A percentile compares a stretch with the other conserved stretches of the same genome.
These are phyloP conservation scores for Polyplosphaeria fusca DNA, from an alignment of 495 filamentous ascomycete species.

Conservation along the genomic window DNA sequence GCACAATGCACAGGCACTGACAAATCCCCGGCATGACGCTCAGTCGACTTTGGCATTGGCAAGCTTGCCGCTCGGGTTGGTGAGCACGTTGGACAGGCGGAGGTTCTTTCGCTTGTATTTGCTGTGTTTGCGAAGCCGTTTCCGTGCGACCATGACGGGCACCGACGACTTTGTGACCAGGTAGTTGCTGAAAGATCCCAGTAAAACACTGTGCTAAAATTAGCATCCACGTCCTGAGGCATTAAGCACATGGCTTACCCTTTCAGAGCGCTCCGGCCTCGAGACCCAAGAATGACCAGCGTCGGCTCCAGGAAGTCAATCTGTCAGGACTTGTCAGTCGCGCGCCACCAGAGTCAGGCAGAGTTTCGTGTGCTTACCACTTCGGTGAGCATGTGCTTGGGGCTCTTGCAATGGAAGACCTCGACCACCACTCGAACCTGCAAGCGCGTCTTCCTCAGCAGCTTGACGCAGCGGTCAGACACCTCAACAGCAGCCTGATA, in stretches of 20 bases:
- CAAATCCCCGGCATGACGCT: conserved; percentile 17
- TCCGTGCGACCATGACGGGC: conserved; percentile 56
- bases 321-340: conserved; percentile 42
- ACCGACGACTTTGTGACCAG: conserved; percentile 92
- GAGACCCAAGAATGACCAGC: conserved; percentile 86
- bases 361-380: conserved; percentile 37
- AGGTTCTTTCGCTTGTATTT: conserved; percentile 39
- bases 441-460: conserved; percentile 83
- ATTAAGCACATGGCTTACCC: conserved; percentile 55
- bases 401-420: conserved; percentile 96
- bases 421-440: conserved; percentile 91
- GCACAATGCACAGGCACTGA: conserved; percentile 4
- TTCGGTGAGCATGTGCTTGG: conserved; percentile 53
- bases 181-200: conserved; percentile 96
- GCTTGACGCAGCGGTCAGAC: conserved; percentile 71
- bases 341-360: conserved; percentile 1
- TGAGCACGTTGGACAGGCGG: conserved; percentile 34
- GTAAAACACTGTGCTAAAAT: conserved; percentile 61
- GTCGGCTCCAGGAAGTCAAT: conserved; percentile 90
- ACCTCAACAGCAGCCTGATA: conserved; percentile 72
- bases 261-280: conserved; percentile 86
- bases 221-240: conserved; percentile 16
- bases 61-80: conserved; percentile 27
- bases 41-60: conserved; percentile 37
- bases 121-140: conserved; percentile 43